These are phyloP conservation scores for Gigaspora rosea DNA, from an alignment of 192 early-diverging fungal species.

Conservation along the genomic window DNA sequence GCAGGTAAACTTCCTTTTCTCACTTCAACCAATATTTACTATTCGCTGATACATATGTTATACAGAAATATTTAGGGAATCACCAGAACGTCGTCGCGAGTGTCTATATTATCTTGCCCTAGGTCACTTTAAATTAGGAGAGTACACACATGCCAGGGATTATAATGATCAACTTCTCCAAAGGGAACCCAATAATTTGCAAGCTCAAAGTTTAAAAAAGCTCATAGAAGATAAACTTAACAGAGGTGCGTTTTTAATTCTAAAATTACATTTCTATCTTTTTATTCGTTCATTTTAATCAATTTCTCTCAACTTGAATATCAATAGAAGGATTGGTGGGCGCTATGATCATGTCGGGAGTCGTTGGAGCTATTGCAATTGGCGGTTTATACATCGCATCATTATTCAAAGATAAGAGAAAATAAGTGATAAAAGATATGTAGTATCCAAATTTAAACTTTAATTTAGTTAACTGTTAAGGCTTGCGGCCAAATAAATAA, in stretches of 20 bases:
- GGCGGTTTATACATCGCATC: neutral
- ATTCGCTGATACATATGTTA: conserved; percentile 7
- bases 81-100: conserved; percentile 83
- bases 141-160: conserved; percentile 79
- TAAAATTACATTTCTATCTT: neutral
- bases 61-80: conserved; percentile 85
- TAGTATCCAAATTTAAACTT: no score
- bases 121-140: conserved; percentile 89
- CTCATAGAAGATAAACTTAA: conserved; percentile 85
- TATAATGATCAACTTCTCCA: conserved; percentile 82
- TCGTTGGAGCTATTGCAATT: conserved; percentile 10
- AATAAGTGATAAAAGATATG: no score
- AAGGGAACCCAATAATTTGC: conserved; percentile 82
- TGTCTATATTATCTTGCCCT: conserved; percentile 94
- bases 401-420: no score
- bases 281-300: neutral
- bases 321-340: conserved; percentile 18
- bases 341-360: neutral
- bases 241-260: conserved; percentile 45
- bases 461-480: no score
- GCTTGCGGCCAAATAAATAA: no score
- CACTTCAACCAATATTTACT: neutral
- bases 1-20: conserved; percentile 52
- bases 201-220: conserved; percentile 68
- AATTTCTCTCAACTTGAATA: neutral